Evolutionary conservation across 805 yeast species (phyloP), one percentile per base, ranked within the genome.

Genomic region (Diddensiella caesifluorescens): DNA sequence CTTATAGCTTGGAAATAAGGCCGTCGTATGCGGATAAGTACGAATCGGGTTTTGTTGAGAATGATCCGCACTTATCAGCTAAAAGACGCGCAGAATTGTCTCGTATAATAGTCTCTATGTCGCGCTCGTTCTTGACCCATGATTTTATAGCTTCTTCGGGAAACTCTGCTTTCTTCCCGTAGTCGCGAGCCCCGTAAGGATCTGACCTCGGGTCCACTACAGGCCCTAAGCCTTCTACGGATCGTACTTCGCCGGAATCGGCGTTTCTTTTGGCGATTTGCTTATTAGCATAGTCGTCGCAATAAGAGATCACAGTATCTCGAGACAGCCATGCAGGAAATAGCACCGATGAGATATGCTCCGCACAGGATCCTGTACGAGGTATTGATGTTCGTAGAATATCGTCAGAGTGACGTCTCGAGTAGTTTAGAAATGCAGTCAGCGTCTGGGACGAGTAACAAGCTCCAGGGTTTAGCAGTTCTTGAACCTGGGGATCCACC

Each of bases 331-430:
- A 52, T 15, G 45, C 53, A 2, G 54, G 56, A 31, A 49, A 52
- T 29, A 52, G 35, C 3, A 37, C 42, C 4, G 32, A 34, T n/a
- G 46, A 18, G 9, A 52, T 29, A 22, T 42, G 42, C 13, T 46
- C 47, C 5, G 43, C 44, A 21, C 55, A 50, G 3, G 59, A 52
- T 5, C 47, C 45, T 4, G 51, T 46, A 28, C 59, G 50, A 5
- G 59, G 59, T 13, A 61, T 42, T 16, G 47, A 36, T 28, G 54
- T 57, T 6, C 49, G 47, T 19, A 61, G 38, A 19, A 52, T 52
- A 38, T 61, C 64, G 39, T 61, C 65, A 1, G 59, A 51, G 3
- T 39, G 38, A 26, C 48, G 44, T 3, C 65, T 44, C n/a, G 64
- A 59, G 10, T 50, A 46, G 3, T 52, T 35, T 20, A 61, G 42